phyloP scores from a whole-genome alignment of 768 basidiomycete genomes.

The Naganishia kalamii region DNA sequence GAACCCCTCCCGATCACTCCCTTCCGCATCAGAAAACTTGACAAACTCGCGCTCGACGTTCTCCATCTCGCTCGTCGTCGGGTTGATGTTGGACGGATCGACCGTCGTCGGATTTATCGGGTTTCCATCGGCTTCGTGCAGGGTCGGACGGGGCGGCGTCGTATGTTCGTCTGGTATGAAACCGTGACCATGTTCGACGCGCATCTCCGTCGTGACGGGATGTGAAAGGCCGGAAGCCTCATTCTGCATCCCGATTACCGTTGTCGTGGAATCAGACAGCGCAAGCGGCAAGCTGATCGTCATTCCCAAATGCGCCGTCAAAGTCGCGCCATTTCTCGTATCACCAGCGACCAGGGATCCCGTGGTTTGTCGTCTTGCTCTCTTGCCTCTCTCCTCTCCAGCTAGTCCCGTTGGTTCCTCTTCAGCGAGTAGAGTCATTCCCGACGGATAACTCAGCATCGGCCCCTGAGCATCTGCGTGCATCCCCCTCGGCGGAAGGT shows the following conservation, averaged over 20 bases:
- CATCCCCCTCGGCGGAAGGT: background rate
- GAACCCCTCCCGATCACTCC: slow-evolving; percentile 5
- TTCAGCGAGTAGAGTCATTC: background rate
- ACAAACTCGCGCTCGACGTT: slow-evolving; percentile 14
- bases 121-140: too few relatives aligned
- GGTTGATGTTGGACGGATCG: background rate
- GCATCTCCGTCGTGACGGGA: too few relatives aligned
- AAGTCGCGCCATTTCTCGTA: background rate
- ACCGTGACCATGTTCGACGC: too few relatives aligned
- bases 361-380: background rate
- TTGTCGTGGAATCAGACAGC: too few relatives aligned
- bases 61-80: slow-evolving; percentile 8
- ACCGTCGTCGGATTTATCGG: background rate
- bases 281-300: slow-evolving; percentile 4
- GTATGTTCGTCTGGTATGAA: too few relatives aligned
- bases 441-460: background rate
- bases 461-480: background rate
- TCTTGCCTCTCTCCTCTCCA: background rate
- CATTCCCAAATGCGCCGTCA: background rate
- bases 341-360: background rate
- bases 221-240: too few relatives aligned
- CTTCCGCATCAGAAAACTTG: slow-evolving; percentile 15
- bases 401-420: background rate
- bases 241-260: too few relatives aligned
- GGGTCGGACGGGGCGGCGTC: background rate